These are phyloP conservation scores for Pythium phragmiticola DNA, from an alignment of 352 stramenopile genomes.

Conservation along the genomic window DNA sequence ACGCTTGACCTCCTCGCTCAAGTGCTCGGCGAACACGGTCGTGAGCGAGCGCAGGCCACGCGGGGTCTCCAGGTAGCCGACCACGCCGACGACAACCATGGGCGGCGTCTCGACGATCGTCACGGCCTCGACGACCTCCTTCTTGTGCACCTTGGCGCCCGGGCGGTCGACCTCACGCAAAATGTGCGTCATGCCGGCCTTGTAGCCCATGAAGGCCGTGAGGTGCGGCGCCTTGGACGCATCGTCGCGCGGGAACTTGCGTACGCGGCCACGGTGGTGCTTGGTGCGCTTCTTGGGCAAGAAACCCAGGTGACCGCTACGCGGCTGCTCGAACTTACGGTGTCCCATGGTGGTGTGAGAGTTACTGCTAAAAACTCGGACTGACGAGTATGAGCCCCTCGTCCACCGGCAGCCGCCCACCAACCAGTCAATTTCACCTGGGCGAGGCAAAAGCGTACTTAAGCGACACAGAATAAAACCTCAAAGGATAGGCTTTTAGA, in stretches of 20 bases:
- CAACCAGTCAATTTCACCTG: slow-evolving; percentile 7
- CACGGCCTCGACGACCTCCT: slow-evolving; percentile 99
- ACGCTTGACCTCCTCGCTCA: slow-evolving; percentile 98
- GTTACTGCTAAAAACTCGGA: slow-evolving; percentile 90
- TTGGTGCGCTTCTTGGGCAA: slow-evolving; percentile 99
- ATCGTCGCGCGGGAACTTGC: slow-evolving; percentile 99
- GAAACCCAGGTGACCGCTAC: slow-evolving; percentile 98
- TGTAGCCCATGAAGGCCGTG: slow-evolving; percentile 99
- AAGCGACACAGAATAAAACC: slow-evolving; percentile 6
- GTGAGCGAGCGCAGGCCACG: slow-evolving; percentile 98
- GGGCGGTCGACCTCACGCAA: slow-evolving; percentile 98
- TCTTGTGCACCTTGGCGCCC: slow-evolving; percentile 99
- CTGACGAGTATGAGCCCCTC: slow-evolving; percentile 18
- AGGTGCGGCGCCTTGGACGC: slow-evolving; percentile 95
- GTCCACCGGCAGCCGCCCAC: not conserved
- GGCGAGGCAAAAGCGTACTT: slow-evolving; percentile 1
- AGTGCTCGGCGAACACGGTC: slow-evolving; percentile 99
- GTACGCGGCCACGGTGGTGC: slow-evolving; percentile 98
- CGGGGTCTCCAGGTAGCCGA: slow-evolving; percentile 99
- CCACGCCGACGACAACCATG: slow-evolving; percentile 99
- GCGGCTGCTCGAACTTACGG: slow-evolving; percentile 97
- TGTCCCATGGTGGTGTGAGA: slow-evolving; percentile 91
- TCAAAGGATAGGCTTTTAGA: not conserved
- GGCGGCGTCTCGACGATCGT: slow-evolving; percentile 99
- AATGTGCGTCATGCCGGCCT: slow-evolving; percentile 99